Evolutionary conservation across 2,329 filamentous ascomycete genomes (phyloP).

Genomic region (Periconia digitata): DNA sequence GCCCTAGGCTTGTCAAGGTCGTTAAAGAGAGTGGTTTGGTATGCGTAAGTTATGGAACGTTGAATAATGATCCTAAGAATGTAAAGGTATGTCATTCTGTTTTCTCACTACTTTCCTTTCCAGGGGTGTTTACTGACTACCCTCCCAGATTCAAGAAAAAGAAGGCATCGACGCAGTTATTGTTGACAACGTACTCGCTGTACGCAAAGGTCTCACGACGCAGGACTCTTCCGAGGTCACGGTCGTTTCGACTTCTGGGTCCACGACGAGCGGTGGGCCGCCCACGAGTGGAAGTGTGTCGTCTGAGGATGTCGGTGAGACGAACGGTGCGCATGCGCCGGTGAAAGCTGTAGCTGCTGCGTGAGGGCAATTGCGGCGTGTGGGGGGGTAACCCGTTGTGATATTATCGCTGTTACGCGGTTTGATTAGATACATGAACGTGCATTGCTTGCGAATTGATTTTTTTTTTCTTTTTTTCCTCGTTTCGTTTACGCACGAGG

Average conservation of each 20-base stretch:
- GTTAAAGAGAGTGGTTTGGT: constrained; percentile 94
- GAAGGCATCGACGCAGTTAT: constrained; percentile 98
- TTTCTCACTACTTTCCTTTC: background rate
- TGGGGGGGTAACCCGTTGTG: too few relatives aligned
- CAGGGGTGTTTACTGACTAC: constrained; percentile 4
- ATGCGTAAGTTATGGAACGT: constrained; percentile 88
- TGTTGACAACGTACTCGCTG: constrained; percentile 90
- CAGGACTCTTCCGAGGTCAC: constrained; percentile 6
- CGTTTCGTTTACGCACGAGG: too few relatives aligned
- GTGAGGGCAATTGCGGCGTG: background rate
- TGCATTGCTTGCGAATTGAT: too few relatives aligned
- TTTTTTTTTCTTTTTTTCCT: too few relatives aligned
- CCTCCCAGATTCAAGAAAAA: constrained; percentile 74
- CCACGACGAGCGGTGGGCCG: constrained; percentile 7
- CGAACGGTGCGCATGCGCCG: background rate
- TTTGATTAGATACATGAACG: too few relatives aligned
- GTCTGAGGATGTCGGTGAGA: constrained; percentile 4
- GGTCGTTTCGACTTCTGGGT: constrained; percentile 2
- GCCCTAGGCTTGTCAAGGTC: constrained; percentile 83
- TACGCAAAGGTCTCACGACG: constrained; percentile 82
- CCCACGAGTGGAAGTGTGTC: constrained; percentile 5
- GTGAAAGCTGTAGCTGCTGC: background rate
- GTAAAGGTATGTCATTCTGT: constrained; percentile 71
- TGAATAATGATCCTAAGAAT: constrained; percentile 85
- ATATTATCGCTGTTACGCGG: too few relatives aligned